These are phyloP conservation scores for Talaromyces stipitatus DNA, from an alignment of 495 filamentous ascomycete species.

Conservation along the genomic window DNA sequence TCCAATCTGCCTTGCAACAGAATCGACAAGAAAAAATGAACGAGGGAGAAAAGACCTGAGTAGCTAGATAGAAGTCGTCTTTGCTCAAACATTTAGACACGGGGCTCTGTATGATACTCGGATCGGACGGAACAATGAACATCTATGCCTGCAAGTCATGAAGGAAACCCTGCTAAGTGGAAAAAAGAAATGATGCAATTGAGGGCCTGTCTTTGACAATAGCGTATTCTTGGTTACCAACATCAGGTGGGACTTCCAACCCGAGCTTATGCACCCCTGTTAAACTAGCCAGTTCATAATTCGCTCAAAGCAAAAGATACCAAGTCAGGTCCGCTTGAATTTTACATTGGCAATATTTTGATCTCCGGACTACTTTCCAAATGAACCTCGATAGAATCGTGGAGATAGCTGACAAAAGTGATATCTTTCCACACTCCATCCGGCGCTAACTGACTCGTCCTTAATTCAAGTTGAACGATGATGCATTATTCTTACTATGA, in stretches of 20 bases:
- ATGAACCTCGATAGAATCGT: no score
- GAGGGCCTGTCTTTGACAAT: no score
- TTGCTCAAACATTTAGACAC: neutral
- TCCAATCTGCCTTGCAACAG: neutral
- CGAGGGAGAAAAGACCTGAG: neutral
- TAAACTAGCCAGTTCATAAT: no score
- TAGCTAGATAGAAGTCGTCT: neutral
- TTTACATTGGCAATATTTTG: no score
- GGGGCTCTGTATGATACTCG: neutral
- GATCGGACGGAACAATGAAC: neutral
- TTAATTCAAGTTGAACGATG: neutral
- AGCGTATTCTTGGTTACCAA: no score
- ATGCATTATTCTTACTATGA: neutral
- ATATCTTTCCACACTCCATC: neutral
- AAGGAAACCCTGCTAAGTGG: neutral
- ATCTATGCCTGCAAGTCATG: neutral
- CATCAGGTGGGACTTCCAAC: no score
- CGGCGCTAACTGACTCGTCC: neutral
- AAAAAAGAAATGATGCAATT: no score
- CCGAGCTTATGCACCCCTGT: no score
- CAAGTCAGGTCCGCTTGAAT: no score
- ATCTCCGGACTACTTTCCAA: no score
- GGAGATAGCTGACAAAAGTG: neutral
- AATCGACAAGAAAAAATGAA: neutral
- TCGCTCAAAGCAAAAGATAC: no score